Conservation (phyloP, 1,284 basidiomycete genomes). For the Cryptococcus neoformans region DNA sequence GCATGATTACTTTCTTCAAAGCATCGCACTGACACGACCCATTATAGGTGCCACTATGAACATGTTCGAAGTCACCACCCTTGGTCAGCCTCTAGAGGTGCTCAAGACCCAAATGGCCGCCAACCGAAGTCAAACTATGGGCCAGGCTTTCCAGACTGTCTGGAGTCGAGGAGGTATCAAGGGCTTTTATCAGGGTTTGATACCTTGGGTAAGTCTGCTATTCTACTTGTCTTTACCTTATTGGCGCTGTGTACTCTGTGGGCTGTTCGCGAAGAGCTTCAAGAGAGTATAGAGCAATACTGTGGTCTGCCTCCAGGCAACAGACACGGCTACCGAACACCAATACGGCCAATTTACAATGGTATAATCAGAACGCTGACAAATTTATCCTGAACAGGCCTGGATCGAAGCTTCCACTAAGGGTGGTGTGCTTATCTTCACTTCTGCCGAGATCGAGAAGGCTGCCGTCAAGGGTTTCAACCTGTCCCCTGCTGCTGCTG, state of each 20-base stretch:
- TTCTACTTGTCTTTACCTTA: neutral
- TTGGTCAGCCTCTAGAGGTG: conserved; percentile 98
- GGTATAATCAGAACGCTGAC: neutral
- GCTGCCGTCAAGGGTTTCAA: conserved; percentile 61
- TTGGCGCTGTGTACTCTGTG: neutral
- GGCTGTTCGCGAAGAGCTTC: neutral
- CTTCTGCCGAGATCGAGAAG: conserved; percentile 90
- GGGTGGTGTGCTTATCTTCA: conserved; percentile 93
- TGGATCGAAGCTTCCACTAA: conserved; percentile 99
- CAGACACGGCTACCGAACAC: neutral
- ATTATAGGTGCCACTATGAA: conserved; percentile 86
- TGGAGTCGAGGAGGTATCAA: conserved; percentile 85
- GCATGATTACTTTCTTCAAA: too few relatives aligned
- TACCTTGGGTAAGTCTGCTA: conserved; percentile 79
- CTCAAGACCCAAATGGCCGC: conserved; percentile 99
- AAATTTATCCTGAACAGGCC: conserved; percentile 59
- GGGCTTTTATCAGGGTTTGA: conserved; percentile 98
- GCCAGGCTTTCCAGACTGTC: conserved; percentile 77
- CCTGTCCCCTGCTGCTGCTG: conserved; percentile 74
- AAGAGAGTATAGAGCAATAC: neutral
- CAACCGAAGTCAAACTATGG: conserved; percentile 86
- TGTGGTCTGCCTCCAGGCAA: neutral
- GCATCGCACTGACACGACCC: too few relatives aligned
- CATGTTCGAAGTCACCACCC: conserved; percentile 87
- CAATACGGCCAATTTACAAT: neutral